Conservation (phyloP, 495 filamentous ascomycete species). For the Lasiosphaeria miniovina region DNA sequence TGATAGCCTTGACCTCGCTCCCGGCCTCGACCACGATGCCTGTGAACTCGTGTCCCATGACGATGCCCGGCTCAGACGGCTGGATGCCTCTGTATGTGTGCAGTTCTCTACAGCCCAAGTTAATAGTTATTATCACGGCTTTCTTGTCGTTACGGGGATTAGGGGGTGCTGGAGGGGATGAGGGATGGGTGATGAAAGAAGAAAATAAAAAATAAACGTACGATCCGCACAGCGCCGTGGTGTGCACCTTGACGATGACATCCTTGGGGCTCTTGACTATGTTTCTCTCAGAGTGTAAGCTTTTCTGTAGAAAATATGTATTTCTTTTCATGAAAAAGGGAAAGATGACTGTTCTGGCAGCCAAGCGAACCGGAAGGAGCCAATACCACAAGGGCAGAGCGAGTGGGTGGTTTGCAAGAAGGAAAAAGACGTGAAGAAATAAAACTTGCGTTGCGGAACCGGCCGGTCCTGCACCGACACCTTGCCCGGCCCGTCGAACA, state of each 20-base stretch:
- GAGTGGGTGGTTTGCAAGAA: not conserved
- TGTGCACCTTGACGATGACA: constrained; percentile 79
- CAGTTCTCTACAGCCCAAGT: constrained; percentile 60
- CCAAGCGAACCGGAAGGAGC: not conserved
- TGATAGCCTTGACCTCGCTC: constrained; percentile 61
- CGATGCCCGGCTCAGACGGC: constrained; percentile 45
- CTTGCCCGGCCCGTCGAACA: constrained; percentile 63
- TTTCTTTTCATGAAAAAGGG: constrained; percentile 19
- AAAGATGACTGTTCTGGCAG: not conserved
- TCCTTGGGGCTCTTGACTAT: constrained; percentile 69
- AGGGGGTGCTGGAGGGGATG: not conserved
- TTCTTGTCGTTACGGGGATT: not conserved
- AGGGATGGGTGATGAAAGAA: constrained; percentile 9
- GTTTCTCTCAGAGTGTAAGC: constrained; percentile 36
- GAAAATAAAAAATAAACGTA: constrained; percentile 39
- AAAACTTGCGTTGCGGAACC: constrained; percentile 49
- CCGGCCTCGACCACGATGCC: constrained; percentile 71
- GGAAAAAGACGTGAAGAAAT: not conserved
- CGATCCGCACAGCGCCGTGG: constrained; percentile 90
- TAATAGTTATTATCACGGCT: not conserved
- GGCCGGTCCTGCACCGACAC: constrained; percentile 64
- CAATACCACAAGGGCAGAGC: not conserved
- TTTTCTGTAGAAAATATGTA: not conserved
- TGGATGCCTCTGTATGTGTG: constrained; percentile 88
- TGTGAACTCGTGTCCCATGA: constrained; percentile 78